Evolutionary conservation across 192 early-diverging fungal genomes (phyloP).

Genomic region (Lunasporangiospora selenospora): DNA sequence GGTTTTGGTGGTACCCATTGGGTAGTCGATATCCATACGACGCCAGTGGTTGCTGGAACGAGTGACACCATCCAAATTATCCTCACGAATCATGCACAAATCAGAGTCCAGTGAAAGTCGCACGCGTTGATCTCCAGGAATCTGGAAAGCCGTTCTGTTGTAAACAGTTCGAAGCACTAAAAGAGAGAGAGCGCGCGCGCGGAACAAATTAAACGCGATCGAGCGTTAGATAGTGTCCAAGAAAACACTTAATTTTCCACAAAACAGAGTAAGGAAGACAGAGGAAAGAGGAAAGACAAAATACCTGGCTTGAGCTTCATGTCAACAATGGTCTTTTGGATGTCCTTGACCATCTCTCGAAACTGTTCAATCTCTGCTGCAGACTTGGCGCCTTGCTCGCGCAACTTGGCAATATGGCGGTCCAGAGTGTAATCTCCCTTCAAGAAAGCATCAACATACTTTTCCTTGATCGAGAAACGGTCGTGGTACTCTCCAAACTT

Average conservation of each 20-base stretch:
- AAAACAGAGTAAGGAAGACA: background rate
- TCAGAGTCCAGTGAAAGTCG: slow-evolving; percentile 96
- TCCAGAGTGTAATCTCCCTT: slow-evolving; percentile 79
- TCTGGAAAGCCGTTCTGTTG: slow-evolving; percentile 98
- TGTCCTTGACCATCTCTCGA: slow-evolving; percentile 70
- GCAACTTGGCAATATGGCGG: slow-evolving; percentile 78
- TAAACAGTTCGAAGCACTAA: slow-evolving; percentile 88
- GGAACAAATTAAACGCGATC: too few relatives aligned
- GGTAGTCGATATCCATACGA: slow-evolving; percentile 75
- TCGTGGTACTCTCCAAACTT: slow-evolving; percentile 91
- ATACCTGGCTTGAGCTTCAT: slow-evolving; percentile 71
- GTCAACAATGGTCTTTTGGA: slow-evolving; percentile 69
- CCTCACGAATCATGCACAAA: slow-evolving; percentile 95
- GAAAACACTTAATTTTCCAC: too few relatives aligned
- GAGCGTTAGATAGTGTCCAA: too few relatives aligned
- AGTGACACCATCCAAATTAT: slow-evolving; percentile 72
- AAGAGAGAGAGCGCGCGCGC: background rate
- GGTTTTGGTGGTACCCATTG: slow-evolving; percentile 67
- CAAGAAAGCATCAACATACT: slow-evolving; percentile 87
- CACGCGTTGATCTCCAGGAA: slow-evolving; percentile 93
- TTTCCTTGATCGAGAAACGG: slow-evolving; percentile 93
- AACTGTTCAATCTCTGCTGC: slow-evolving; percentile 80
- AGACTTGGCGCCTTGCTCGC: slow-evolving; percentile 70
- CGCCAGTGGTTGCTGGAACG: slow-evolving; percentile 92
- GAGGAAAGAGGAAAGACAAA: background rate